Evolutionary conservation across 257 asterid genomes (phyloP), one percentile per base, ranked within the genome.

Genomic region (Solanum gandarillasii): DNA sequence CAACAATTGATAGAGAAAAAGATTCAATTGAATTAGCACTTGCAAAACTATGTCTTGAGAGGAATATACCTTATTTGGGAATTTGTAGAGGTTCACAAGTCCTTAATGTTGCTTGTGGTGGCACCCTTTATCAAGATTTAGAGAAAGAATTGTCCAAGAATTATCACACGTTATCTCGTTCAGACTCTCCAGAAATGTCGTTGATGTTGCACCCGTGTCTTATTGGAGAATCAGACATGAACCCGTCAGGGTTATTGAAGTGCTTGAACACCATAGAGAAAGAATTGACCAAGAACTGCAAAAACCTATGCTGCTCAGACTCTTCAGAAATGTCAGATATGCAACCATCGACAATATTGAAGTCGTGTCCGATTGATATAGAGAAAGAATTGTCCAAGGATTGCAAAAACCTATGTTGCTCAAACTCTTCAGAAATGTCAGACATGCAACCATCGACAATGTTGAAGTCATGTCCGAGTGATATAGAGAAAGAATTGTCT

Each of bases 71-170:
- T 1, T 96, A 94, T 79, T 83, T 96, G 83, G 99, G 99, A 35
- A 94, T 96, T 52, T 96, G 99, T 89, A 89, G 98, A 58, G 99
- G 99, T 1, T 95, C 98, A 9, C 99, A 96, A 89, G 92, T 96
- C 65, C 93, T 96, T 1, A 96, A 96, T 68, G 98, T 96, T 21
- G 99, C 99, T 2, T 95, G 96, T 87, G 98, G 98, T 25, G 99
- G 99, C 5, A 94, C 97, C 73, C 97, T 96, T 29, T 96, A 95
- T 89, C 98, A 94, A 7, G 99, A 96, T 75, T 88, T 96, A 0
- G 98, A 92, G 5, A 94, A 89, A 83, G 98, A 96, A 39, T 71
- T 96, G 1, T 74, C 90, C 0, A 92, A 82, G 34, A 90, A 89
- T 12, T 73, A 46, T 72, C 71, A 81, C 9, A 1, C 86, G 12